A percentile compares a stretch with the other conserved stretches of the same genome.
Evolutionary conservation across 164 flowering plant genomes (phyloP).

Genomic region (Taxillus chinensis): DNA sequence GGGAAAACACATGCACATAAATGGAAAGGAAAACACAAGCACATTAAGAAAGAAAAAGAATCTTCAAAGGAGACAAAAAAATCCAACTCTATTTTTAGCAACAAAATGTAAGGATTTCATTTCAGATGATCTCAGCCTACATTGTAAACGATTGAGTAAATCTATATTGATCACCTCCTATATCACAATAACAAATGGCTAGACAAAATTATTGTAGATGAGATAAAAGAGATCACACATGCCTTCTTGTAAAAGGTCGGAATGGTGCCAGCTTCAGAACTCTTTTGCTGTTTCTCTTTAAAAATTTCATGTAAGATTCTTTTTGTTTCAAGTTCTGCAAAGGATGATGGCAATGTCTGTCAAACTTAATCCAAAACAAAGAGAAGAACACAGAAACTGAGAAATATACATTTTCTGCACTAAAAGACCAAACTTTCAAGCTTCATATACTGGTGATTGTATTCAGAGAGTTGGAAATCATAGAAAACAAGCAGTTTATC

Average conservation of each 20-base stretch:
- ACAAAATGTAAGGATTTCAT: not conserved
- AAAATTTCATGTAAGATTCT: slow-evolving; percentile 88
- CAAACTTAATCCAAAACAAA: not conserved
- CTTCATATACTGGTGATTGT: too few relatives aligned
- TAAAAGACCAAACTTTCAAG: too few relatives aligned
- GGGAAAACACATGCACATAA: not conserved
- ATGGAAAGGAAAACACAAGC: not conserved
- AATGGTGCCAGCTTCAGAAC: slow-evolving; percentile 74
- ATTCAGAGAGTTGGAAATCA: too few relatives aligned
- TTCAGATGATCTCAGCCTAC: too few relatives aligned
- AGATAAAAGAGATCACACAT: not conserved
- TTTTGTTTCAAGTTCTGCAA: slow-evolving; percentile 89
- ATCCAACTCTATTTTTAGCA: not conserved
- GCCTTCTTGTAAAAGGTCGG: slow-evolving; percentile 95
- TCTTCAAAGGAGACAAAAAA: not conserved
- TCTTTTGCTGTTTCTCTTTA: slow-evolving; percentile 88
- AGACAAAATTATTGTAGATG: too few relatives aligned
- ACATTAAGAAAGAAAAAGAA: not conserved
- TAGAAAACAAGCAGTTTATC: not conserved
- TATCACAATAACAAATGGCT: not conserved
- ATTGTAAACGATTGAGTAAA: not conserved
- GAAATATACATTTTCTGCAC: not conserved
- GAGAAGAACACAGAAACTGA: not conserved
- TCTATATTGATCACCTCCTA: not conserved
- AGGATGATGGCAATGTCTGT: slow-evolving; percentile 4